Base-by-base conservation (phyloP, 768 basidiomycete genomes). In the Boletellus ananiceps region DNA sequence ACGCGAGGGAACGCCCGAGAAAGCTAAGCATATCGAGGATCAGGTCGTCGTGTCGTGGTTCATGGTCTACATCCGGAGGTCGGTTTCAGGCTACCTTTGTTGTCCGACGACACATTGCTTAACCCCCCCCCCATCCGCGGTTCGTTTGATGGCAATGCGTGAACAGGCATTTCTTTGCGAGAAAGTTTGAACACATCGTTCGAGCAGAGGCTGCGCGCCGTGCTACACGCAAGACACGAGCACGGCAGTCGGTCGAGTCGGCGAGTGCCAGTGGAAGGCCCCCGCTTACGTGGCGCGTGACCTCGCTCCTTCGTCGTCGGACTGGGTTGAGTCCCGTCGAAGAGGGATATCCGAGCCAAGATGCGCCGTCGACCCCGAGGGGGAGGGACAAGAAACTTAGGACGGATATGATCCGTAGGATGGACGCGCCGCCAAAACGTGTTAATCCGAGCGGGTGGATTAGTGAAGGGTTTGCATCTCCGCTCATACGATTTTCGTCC, bases 31-130 rank as follows among this genome's bases (percentile, higher is more conserved):
- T 29, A 2, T 29, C 8, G 29, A 29, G 8, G 29, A 29, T 29
- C 44, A 91, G 83, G 80, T 91, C 34, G 59, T 83, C 13, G 79
- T 93, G 7, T 90, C 89, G 0, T 89, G 90, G 85, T 73, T 90
- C 50, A 87, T 89, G 66, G 89, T 95, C 23, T 79, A 83, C 50
- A 77, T 84, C 50, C 77, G 92, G 49, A 82, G 81, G 86, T 87
- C 23, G 12, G 60, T 41, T 19, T n/a, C 13, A 13, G 3, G 18
- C 31, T 32, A 14, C 8, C 45, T 35, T 38, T 32, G 18, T 23
- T 27, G 6, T 13, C 16, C n/a, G 36, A 15, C 19, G 14, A 15
- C 19, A 1, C 23, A 25, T 25, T 25, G 23, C 23, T 25, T 7
- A 25, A 25, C 23, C 23, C 6, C 23, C 23, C 23, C 6, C 23